Evolutionary conservation across 1,284 basidiomycete species (phyloP).

Genomic region (Bjerkandera adusta): DNA sequence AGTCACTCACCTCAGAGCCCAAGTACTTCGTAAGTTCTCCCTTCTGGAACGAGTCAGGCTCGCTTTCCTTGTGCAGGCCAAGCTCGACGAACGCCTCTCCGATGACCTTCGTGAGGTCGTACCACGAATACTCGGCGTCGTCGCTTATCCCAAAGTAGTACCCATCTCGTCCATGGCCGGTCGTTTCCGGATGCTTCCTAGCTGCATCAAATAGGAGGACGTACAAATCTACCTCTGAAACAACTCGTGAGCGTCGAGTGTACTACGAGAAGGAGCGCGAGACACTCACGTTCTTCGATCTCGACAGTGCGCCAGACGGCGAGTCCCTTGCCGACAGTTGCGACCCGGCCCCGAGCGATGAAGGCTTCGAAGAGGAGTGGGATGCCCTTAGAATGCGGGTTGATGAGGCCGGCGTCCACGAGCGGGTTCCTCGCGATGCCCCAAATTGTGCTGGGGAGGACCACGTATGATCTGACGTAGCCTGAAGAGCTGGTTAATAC

Average conservation of each 20-base stretch:
- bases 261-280: too few species aligned
- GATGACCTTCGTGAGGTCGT: slow-evolving; percentile 36
- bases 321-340: slow-evolving; percentile 30
- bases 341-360: slow-evolving; percentile 28
- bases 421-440: slow-evolving; percentile 44
- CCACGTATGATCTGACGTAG: slow-evolving; percentile 43
- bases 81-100: slow-evolving; percentile 31
- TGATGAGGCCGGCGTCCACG: slow-evolving; percentile 44
- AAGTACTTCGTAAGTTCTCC: slow-evolving; percentile 29
- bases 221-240: slow-evolving; percentile 17
- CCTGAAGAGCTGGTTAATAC: slow-evolving; percentile 21
- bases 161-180: slow-evolving; percentile 40
- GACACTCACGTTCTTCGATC: slow-evolving; percentile 30
- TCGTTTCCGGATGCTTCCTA: slow-evolving; percentile 5
- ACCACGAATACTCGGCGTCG: slow-evolving; percentile 40
- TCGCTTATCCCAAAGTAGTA: slow-evolving; percentile 41
- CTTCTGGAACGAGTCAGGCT: slow-evolving; percentile 28
- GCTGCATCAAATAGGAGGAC: slow-evolving; percentile 20
- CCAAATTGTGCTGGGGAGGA: slow-evolving; percentile 48
- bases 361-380: slow-evolving; percentile 37
- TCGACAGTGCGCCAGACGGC: slow-evolving; percentile 39
- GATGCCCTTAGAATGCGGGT: slow-evolving; percentile 44
- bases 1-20: slow-evolving; percentile 10
- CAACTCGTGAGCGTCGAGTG: too few species aligned
- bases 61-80: slow-evolving; percentile 22